A percentile compares a stretch with the other conserved stretches of the same genome.
Conservation (phyloP, 805 yeast genomes). For the Metschnikowia orientalis region DNA sequence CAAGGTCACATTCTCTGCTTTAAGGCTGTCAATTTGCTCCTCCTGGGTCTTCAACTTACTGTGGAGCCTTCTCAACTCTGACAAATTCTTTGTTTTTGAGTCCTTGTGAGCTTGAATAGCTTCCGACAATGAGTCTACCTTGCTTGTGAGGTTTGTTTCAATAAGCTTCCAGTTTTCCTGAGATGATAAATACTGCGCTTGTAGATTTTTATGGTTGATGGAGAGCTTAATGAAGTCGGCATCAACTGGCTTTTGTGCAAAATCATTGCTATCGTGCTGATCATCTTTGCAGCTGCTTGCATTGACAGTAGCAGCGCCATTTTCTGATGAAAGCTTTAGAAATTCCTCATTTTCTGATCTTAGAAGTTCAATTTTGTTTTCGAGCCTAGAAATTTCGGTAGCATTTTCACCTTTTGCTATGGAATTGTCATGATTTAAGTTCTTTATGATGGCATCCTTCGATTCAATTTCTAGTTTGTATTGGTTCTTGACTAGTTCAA, state of each 20-base stretch:
- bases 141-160: constrained; percentile 59
- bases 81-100: constrained; percentile 24
- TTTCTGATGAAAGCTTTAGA: constrained; percentile 8
- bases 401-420: constrained; percentile 31
- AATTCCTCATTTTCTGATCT: constrained; percentile 55
- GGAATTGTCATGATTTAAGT: constrained; percentile 27
- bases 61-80: constrained; percentile 32
- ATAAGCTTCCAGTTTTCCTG: constrained; percentile 80
- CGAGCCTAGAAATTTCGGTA: constrained; percentile 55
- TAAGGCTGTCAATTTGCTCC: constrained; percentile 24
- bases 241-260: constrained; percentile 20
- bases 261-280: constrained; percentile 6
- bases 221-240: constrained; percentile 41
- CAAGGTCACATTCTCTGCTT: constrained; percentile 3
- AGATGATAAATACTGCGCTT: constrained; percentile 68
- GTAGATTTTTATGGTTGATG: constrained; percentile 52
- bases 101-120: constrained; percentile 26
- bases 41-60: constrained; percentile 13
- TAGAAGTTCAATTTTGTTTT: constrained; percentile 63
- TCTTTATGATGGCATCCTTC: constrained; percentile 31
- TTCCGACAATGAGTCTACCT: constrained; percentile 35
- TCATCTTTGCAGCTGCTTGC: constrained; percentile 13
- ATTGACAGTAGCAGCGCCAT: neutral
- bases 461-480: constrained; percentile 30
- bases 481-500: constrained; percentile 24